Base-by-base conservation (phyloP, 2,329 filamentous ascomycete species). In the Exophiala alcalophila region DNA sequence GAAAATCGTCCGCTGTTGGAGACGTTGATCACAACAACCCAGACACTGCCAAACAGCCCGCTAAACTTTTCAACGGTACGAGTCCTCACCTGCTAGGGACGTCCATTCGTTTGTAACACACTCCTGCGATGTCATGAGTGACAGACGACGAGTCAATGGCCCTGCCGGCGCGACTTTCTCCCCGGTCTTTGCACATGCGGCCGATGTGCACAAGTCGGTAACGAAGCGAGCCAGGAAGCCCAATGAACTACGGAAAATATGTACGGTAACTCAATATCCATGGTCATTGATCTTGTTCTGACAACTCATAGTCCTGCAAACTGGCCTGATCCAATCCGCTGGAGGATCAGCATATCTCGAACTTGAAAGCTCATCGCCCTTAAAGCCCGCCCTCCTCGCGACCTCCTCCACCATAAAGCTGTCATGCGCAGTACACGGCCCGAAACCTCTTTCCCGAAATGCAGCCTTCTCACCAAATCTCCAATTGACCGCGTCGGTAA, bases 391-490 rank as follows among this genome's bases (percentile, higher is more conserved):
- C 69, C 43, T 68, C 78, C 31, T 73, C 12, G 67, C 73, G 6
- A 64, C 70, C 9, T 69, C 73, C 5, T 78, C 82, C 25, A 86
- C 86, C 37, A 77, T 97, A 60, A 98, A 98, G 66, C 80, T 98
- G 48, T 86, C 84, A 50, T 95, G 90, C 64, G 90, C 88, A 8
- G 87, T 97, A 40, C 91, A 97, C 67, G 92, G 92, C 1, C 92
- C 92, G 3, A 82, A 90, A 55, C 89, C 92, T 16, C 76, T 98
- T 28, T 90, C 91, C 21, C 81, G 89, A 61, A 94, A 86, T 42
- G 87, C 88, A 19, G 84, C 88, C 1, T 98, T 96, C 69, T 92
- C 87, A 38, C 88, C 92, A 7, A 90, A 95, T 58, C 80, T 97
- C 52, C 83, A 96, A 30, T 77, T 98, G 37, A 88, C 86, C 10